Base-by-base conservation (phyloP, 2,329 filamentous ascomycete species). In the Arthroderma sp. region DNA sequence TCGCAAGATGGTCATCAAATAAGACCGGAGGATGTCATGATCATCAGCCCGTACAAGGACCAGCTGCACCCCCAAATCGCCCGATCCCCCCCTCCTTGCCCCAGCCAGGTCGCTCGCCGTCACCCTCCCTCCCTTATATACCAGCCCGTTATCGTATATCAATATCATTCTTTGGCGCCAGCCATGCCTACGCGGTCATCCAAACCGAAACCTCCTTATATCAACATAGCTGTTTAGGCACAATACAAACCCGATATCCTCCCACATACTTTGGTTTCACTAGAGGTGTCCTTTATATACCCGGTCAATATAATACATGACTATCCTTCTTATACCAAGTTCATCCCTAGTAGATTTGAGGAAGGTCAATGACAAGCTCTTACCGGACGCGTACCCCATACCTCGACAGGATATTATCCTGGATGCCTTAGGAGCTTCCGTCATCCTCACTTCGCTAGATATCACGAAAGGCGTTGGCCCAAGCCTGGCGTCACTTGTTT, bases 1-100 rank as follows among this genome's bases (percentile, higher is more conserved):
- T n/a, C 7, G 28, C 15, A 34, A 34, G 29, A 33, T 34, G 40
- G 29, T 6, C 2, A 32, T 29, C 40, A 33, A 32, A 42, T 42
- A 11, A 29, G 9, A n/a, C 40, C 40, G 28, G 30, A 42, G 30
- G 40, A 42, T 15, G 30, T 42, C 15, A 32, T 42, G 40, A 22
- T 42, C n/a, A 15, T 42, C 10, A 42, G 28, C n/a, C 40, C 40
- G 6, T 42, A 34, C 28, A 42, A 33, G 30, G 40, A 42, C 22
- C 40, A 42, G 34, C 43, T 43, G 31, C 43, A 45, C 4, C 43
- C 43, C 30, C 29, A 34, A 42, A 28, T 15, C 43, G 5, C 43
- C 42, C 31, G 37, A 22, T 3, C 1, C 15, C 15, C 15, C 15
- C 15, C 15, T 2, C 3, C 15, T 3, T 3, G 15, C 15, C 15